Evolutionary conservation across 768 basidiomycete species (phyloP).

Genomic region (Serendipita sp.): DNA sequence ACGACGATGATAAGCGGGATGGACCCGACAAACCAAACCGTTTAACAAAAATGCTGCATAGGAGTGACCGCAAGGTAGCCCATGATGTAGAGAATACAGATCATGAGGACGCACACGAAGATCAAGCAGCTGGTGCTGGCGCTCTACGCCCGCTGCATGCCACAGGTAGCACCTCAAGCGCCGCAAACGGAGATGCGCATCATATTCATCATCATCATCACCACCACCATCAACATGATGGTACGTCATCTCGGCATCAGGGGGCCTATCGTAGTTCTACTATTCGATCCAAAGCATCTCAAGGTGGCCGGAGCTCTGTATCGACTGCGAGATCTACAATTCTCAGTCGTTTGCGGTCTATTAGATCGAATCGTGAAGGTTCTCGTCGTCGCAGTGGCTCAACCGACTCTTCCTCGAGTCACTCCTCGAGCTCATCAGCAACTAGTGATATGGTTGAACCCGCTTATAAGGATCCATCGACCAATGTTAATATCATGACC

Average conservation of each 20-base stretch:
- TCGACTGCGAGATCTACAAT: slow-evolving; percentile 1
- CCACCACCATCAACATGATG: neutral
- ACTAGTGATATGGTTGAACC: slow-evolving; percentile 6
- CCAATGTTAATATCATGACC: slow-evolving; percentile 12
- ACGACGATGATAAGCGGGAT: slow-evolving; percentile 8
- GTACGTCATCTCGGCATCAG: neutral
- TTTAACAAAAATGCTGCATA: neutral
- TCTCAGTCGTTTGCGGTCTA: neutral
- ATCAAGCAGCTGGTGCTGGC: neutral
- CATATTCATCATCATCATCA: neutral
- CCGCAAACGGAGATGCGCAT: neutral
- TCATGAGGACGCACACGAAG: neutral
- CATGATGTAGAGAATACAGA: neutral
- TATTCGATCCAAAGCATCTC: neutral
- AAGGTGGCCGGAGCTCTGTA: neutral
- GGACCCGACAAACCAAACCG: slow-evolving; percentile 5
- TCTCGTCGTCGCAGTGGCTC: slow-evolving; percentile 16
- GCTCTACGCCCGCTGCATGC: neutral
- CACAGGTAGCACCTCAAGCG: neutral
- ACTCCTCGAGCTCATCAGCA: slow-evolving; percentile 14
- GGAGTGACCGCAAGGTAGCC: neutral
- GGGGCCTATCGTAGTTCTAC: neutral
- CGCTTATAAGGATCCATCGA: slow-evolving; percentile 1
- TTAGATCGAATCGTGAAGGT: slow-evolving; percentile 14
- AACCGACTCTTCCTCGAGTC: slow-evolving; percentile 23